Evolutionary conservation across 1,284 basidiomycete genomes (phyloP).

Genomic region (Heimioporus retisporus): DNA sequence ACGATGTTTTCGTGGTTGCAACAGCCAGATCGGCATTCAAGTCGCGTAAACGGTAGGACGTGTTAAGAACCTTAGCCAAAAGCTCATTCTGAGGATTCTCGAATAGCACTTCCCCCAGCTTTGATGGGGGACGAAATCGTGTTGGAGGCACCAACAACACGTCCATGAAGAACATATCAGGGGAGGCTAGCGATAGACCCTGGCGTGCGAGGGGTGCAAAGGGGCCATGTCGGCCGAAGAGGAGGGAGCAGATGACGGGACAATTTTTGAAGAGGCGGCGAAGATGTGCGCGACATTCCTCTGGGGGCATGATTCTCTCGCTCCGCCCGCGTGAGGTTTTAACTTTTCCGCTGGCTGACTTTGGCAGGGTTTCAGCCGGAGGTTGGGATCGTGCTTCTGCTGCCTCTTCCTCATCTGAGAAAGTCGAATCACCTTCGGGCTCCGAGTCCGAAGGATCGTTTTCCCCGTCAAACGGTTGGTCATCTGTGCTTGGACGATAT

Average conservation of each 20-base stretch:
- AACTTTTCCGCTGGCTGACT: conserved; percentile 81
- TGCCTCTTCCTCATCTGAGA: conserved; percentile 61
- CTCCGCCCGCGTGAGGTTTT: conserved; percentile 84
- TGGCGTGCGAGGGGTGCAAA: conserved; percentile 71
- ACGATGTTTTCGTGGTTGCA: conserved; percentile 68
- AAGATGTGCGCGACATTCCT: conserved; percentile 95
- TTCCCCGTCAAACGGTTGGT: conserved; percentile 58
- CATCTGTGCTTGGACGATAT: conserved; percentile 35
- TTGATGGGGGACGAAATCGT: conserved; percentile 95
- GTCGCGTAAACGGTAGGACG: conserved; percentile 86
- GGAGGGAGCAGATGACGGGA: conserved; percentile 81
- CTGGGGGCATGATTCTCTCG: conserved; percentile 91
- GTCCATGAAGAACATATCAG: conserved; percentile 98
- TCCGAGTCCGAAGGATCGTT: conserved; percentile 53
- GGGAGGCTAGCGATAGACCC: conserved; percentile 75
- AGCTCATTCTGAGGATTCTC: conserved; percentile 98
- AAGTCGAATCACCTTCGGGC: conserved; percentile 55
- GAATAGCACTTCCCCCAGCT: conserved; percentile 94
- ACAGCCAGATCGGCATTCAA: conserved; percentile 76
- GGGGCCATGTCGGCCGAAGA: conserved; percentile 95
- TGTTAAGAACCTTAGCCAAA: conserved; percentile 86
- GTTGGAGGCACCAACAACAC: conserved; percentile 94
- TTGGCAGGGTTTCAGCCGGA: conserved; percentile 53
- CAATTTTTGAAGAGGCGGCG: conserved; percentile 93
- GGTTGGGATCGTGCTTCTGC: conserved; percentile 37